Conservation (phyloP, 495 filamentous ascomycete species). For the Aspergillus wentii region DNA sequence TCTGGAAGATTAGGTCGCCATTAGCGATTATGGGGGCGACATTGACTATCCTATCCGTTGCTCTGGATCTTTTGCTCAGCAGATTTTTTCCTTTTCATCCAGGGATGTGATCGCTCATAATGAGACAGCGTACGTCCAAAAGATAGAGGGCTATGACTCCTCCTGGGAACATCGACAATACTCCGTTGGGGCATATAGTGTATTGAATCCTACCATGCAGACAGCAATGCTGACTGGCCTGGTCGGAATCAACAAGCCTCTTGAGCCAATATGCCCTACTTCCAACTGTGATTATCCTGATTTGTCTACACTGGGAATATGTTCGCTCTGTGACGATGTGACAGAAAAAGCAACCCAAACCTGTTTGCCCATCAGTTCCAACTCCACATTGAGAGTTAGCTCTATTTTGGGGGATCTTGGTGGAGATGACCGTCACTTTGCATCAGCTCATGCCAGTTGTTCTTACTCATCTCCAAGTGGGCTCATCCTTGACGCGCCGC, state of each 20-base stretch:
- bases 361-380: no score
- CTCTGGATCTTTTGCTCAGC: constrained; percentile 9
- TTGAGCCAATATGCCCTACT: no score
- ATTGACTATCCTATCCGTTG: constrained; percentile 2
- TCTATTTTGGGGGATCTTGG: no score
- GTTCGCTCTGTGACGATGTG: no score
- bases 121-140: background rate
- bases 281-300: no score
- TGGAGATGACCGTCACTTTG: no score
- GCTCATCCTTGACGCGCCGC: background rate
- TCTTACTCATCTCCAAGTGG: background rate
- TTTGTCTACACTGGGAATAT: no score
- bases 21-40: constrained; percentile 1
- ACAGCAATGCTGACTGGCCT: no score
- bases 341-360: no score
- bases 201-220: no score
- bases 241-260: no score
- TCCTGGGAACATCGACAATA: background rate
- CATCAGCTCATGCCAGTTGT: background rate
- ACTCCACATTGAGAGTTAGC: no score
- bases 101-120: background rate
- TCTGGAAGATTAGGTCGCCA: background rate
- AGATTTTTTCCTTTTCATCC: constrained; percentile 5
- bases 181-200: background rate
- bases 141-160: background rate